These are phyloP conservation scores for Sphagnum fallax DNA, from an alignment of 228 moss, liverwort and hornwort species.

Conservation along the genomic window DNA sequence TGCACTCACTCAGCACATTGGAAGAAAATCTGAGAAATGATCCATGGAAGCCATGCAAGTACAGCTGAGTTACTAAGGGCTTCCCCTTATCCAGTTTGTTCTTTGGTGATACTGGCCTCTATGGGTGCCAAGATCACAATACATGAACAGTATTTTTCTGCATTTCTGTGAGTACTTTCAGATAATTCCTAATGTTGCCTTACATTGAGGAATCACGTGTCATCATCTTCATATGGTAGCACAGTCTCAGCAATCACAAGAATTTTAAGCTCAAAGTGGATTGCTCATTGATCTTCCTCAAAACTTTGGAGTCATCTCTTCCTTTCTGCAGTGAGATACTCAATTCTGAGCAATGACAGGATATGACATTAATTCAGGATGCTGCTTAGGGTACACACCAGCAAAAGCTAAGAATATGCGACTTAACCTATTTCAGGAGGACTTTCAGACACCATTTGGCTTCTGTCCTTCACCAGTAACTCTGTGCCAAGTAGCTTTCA, in stretches of 20 bases:
- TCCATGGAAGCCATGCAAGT: conserved; percentile 20
- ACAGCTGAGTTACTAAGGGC: conserved; percentile 55
- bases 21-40: too few species aligned
- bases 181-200: conserved; percentile 59
- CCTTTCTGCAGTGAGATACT: conserved; percentile 20
- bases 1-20: conserved; percentile 22
- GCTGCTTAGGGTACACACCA: not conserved
- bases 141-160: conserved; percentile 48
- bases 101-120: conserved; percentile 60
- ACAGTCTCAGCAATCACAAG: conserved; percentile 74
- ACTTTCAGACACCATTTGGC: too few species aligned
- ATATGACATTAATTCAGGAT: not conserved
- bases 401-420: too few species aligned
- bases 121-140: conserved; percentile 72
- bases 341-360: not conserved
- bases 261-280: conserved; percentile 71
- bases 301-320: conserved; percentile 38
- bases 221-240: conserved; percentile 47
- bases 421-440: too few species aligned
- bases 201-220: conserved; percentile 42
- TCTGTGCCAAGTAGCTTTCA: not conserved
- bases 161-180: conserved; percentile 31
- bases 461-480: too few species aligned
- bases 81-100: conserved; percentile 58
- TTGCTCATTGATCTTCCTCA: conserved; percentile 52